These are phyloP conservation scores for Ganoderma boninense DNA, from an alignment of 1,284 basidiomycete genomes.

Conservation along the genomic window DNA sequence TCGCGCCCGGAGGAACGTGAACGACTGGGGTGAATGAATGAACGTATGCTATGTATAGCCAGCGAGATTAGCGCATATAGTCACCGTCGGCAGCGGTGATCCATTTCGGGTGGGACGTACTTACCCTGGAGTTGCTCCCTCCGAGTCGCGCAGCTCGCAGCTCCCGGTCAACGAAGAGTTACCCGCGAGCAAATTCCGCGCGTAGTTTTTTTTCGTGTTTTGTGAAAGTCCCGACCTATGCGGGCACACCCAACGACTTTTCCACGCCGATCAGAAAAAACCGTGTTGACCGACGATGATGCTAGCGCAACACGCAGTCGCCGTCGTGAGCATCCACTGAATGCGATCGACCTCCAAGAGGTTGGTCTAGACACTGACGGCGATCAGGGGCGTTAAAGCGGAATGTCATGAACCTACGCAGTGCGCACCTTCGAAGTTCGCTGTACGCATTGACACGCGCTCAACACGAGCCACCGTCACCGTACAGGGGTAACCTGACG, in stretches of 20 bases:
- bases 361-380: not conserved
- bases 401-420: not conserved
- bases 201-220: not conserved
- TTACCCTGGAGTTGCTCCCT: not conserved
- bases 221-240: not conserved
- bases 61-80: not conserved
- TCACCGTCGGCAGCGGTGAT: not conserved
- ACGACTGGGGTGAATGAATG: not conserved
- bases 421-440: not conserved
- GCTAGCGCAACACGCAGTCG: not conserved
- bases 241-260: not conserved
- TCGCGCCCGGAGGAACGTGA: not conserved
- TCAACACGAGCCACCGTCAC: not conserved
- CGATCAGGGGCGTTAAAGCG: not conserved
- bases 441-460: not conserved
- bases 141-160: not conserved
- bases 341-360: not conserved
- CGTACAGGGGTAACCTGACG: not conserved
- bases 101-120: not conserved
- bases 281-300: not conserved
- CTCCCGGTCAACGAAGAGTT: not conserved
- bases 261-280: not conserved
- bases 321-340: not conserved
- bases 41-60: not conserved
- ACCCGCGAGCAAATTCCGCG: not conserved